These are phyloP conservation scores for Bauhinia variegata DNA, from an alignment of 306 rosid species.

Conservation along the genomic window DNA sequence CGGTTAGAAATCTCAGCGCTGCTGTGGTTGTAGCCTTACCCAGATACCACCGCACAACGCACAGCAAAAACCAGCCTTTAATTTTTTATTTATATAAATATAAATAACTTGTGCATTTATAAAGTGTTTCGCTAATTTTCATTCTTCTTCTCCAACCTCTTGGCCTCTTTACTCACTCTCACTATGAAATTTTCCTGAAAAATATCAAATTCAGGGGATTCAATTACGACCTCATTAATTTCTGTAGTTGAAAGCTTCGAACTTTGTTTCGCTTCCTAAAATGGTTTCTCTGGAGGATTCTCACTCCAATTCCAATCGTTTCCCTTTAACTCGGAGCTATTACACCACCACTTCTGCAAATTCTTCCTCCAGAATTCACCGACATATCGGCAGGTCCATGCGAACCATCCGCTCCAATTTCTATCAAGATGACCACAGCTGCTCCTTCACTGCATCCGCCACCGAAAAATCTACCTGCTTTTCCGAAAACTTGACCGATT, in stretches of 20 bases:
- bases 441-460: slow-evolving; percentile 44
- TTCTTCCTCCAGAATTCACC: slow-evolving; percentile 55
- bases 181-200: slow-evolving; percentile 41
- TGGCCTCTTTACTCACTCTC: slow-evolving; percentile 26
- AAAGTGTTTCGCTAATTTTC: neutral
- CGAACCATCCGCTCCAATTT: slow-evolving; percentile 79
- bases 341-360: slow-evolving; percentile 45
- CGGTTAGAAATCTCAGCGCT: no score
- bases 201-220: slow-evolving; percentile 6
- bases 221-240: neutral
- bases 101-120: neutral
- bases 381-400: slow-evolving; percentile 85
- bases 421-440: slow-evolving; percentile 64
- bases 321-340: slow-evolving; percentile 50
- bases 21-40: slow-evolving; percentile 7
- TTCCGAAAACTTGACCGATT: slow-evolving; percentile 78
- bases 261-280: neutral
- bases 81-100: neutral
- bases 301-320: slow-evolving; percentile 61
- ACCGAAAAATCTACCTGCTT: slow-evolving; percentile 54
- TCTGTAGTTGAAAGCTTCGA: slow-evolving; percentile 8
- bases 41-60: slow-evolving; percentile 39
- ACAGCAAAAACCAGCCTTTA: slow-evolving; percentile 45
- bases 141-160: slow-evolving; percentile 35
- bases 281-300: slow-evolving; percentile 91